A percentile compares a stretch with the other conserved stretches of the same genome.
Conservation (phyloP, 106 monocot species). For the Gastrodia elata region DNA sequence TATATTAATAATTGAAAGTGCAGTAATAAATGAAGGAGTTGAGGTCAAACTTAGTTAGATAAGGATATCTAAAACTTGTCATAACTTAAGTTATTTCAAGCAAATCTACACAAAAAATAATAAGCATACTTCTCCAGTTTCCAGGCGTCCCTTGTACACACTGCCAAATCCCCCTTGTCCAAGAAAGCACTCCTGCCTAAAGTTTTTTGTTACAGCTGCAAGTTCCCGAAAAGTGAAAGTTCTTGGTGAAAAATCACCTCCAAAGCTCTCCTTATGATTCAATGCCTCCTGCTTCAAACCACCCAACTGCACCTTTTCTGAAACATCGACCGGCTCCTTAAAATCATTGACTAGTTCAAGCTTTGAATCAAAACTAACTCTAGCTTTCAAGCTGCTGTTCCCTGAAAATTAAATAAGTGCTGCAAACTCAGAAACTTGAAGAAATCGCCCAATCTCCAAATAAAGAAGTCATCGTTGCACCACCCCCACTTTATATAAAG, state of each 20-base stretch:
- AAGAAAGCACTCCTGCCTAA: conserved; percentile 9
- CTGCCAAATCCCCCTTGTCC: conserved; percentile 13
- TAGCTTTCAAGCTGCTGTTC: not conserved
- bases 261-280: not conserved
- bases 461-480: not conserved
- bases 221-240: conserved; percentile 6
- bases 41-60: not conserved
- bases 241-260: conserved; percentile 10
- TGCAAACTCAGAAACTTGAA: not conserved
- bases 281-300: not conserved
- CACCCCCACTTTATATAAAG: not conserved
- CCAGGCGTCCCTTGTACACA: conserved; percentile 5
- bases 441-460: not conserved
- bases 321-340: not conserved
- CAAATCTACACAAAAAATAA: not conserved
- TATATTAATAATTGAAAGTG: not conserved
- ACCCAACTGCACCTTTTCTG: not conserved
- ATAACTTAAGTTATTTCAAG: not conserved
- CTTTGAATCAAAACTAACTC: not conserved
- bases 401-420: not conserved
- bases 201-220: conserved; percentile 9
- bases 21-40: not conserved
- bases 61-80: not conserved
- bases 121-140: conserved; percentile 7
- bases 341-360: not conserved